phyloP scores from a whole-genome alignment of 495 filamentous ascomycete species.

The Penicillium pancosmium region DNA sequence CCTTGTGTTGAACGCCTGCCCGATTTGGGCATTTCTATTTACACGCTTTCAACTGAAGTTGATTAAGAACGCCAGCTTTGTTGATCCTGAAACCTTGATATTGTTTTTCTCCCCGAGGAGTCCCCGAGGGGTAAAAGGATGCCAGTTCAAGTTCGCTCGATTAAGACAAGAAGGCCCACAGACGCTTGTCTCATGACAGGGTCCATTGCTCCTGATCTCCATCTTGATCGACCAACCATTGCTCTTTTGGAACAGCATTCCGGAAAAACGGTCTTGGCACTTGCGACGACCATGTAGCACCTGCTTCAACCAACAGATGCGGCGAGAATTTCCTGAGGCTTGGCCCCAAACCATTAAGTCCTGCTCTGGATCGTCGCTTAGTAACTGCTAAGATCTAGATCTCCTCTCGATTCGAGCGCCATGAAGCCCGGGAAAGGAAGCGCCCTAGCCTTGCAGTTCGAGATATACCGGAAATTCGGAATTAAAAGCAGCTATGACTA shows the following conservation, averaged over 20 bases:
- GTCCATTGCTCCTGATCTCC: background rate
- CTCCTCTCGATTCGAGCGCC: too few relatives aligned
- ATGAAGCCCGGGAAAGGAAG: too few relatives aligned
- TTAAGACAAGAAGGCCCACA: background rate
- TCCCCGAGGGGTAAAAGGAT: too few relatives aligned
- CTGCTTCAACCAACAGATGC: too few relatives aligned
- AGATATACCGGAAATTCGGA: too few relatives aligned
- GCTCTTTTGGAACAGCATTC: background rate
- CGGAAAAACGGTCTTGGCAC: background rate
- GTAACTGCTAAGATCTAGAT: too few relatives aligned
- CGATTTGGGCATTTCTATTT: background rate
- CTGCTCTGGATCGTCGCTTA: too few relatives aligned
- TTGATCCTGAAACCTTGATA: constrained; percentile 1
- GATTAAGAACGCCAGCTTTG: background rate
- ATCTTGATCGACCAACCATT: background rate
- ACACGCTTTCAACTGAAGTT: background rate
- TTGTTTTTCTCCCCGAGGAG: background rate
- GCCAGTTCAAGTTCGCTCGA: too few relatives aligned
- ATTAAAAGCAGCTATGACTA: too few relatives aligned
- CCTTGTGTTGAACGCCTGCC: too few relatives aligned
- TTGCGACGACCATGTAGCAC: background rate
- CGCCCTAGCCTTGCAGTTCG: too few relatives aligned
- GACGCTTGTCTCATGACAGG: background rate
- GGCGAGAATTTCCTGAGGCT: background rate
- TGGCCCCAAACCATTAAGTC: too few relatives aligned